These are phyloP conservation scores for Exutisphaerella laricina DNA, from an alignment of 2,329 filamentous ascomycete genomes.

Conservation along the genomic window DNA sequence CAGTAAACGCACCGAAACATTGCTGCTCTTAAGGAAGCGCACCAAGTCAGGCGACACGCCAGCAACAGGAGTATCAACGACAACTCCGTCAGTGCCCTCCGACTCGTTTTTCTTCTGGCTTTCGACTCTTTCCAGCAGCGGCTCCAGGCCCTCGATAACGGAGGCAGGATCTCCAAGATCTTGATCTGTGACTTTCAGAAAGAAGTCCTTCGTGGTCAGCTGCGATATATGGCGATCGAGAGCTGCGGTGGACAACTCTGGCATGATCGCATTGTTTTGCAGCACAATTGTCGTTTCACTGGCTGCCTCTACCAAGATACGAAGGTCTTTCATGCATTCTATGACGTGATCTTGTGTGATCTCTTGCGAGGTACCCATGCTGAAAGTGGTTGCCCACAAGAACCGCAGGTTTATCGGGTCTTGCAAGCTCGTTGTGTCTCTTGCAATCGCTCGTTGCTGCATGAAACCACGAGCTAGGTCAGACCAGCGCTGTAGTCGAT, in stretches of 20 bases:
- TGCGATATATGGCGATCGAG: constrained; percentile 88
- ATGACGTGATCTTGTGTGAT: constrained; percentile 55
- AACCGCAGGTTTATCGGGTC: constrained; percentile 53
- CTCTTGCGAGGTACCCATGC: constrained; percentile 53
- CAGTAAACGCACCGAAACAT: constrained; percentile 75
- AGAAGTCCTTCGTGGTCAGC: constrained; percentile 94
- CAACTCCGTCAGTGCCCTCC: neutral
- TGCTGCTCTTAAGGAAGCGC: constrained; percentile 76
- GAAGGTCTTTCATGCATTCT: constrained; percentile 58
- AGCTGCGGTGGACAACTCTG: constrained; percentile 74
- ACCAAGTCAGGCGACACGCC: constrained; percentile 63
- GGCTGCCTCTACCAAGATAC: constrained; percentile 46
- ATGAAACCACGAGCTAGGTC: constrained; percentile 53
- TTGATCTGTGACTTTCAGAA: constrained; percentile 80
- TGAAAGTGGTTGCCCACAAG: constrained; percentile 61
- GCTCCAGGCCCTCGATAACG: constrained; percentile 87
- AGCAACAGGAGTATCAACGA: neutral
- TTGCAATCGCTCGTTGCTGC: constrained; percentile 32
- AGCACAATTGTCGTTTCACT: constrained; percentile 54
- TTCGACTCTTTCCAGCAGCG: constrained; percentile 68
- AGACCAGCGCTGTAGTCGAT: constrained; percentile 57
- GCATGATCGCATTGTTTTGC: constrained; percentile 82
- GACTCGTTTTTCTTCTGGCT: neutral
- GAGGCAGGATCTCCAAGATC: constrained; percentile 73
- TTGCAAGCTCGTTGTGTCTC: constrained; percentile 19